Evolutionary conservation across 2,329 filamentous ascomycete genomes (phyloP), one percentile per base, ranked within the genome.

Genomic region (Scedosporium minutisporum): DNA sequence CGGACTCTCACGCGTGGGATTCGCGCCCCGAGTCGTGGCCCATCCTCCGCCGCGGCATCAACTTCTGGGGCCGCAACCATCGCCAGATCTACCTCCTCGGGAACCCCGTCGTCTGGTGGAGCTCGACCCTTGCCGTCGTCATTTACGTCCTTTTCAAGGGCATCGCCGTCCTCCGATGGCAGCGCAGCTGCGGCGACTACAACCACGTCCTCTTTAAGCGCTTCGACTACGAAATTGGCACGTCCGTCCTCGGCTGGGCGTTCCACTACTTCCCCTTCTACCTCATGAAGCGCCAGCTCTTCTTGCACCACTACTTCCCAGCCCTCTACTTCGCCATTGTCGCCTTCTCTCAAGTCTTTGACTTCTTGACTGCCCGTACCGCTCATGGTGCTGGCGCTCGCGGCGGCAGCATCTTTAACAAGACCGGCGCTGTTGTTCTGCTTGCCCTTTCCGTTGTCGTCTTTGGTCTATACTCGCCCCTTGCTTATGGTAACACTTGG

Each of bases 191-290:
- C 81, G 83, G 85, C 68, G 95, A 99, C 76, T 97, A 99, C 75
- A 78, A 82, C 64, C 87, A 89, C 72, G 74, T 86, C 58, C 89
- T 84, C 46, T 96, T 97, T 82, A 96, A 96, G 79, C 91, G 95
- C 63, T 99, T 97, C 74, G 95, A 97, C 76, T 97, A 97, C 72
- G 95, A 99, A 76, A 86, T 97, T 64, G 95, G 95, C 65, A 91
- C 87, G 61, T 91, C 87, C 18, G 89, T 97, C 38, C 84, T 99
- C 7, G 95, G 90, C 68, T 99, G 95, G 95, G 91, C 90, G 58
- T 88, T 99, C 75, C 95, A 99, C 77, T 99, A 97, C 80, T 97
- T 99, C 81, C 95, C 95, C 10, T 99, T 99, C 80, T 99, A 87
- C 79, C 84, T 99, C 63, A 97, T 99, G 95, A 87, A 95, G 73